Evolutionary conservation across 2,329 filamentous ascomycete genomes (phyloP), one percentile per base, ranked within the genome.

Genomic region (Chaetomium globosum): DNA sequence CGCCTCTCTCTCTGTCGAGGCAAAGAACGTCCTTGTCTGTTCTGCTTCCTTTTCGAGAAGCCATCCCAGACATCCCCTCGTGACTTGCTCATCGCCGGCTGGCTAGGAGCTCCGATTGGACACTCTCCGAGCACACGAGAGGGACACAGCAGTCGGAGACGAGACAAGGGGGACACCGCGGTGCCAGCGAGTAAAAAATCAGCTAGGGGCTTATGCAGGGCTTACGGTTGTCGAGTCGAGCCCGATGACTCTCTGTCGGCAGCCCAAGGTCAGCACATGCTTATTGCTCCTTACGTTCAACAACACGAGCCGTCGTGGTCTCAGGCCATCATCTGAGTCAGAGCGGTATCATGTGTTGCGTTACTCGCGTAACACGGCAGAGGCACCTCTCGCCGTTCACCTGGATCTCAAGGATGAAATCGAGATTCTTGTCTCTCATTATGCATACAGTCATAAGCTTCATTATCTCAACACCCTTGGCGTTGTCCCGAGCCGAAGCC

Each of bases 401-500:
- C 2, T 28, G 21, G 30, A 53, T 8, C 39, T 9, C 23, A n/a
- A 23, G 16, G 23, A 51, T 49, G 63, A 54, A 54, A 49, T 62
- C n/a, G 26, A 61, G 33, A 56, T 46, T 63, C 26, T 36, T 48
- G 39, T 53, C n/a, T 59, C 55, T 61, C 60, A 54, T 66, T 63
- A 66, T 60, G 57, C 64, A 63, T 66, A 64, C 65, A 66, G 54
- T 66, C 65, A 61, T 66, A 51, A 58, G 33, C 57, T 55, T 66
- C 57, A 63, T 64, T 26, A 65, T 10, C 59, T 48, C 49, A 28
- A 52, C 51, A 13, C 31, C 33, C 28, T 13, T 33, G 31, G 53
- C 33, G 33, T 58, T 51, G 48, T 53, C 59, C 48, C 16, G 7
- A 60, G 39, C 48, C 13, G 28, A 43, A 54, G 46, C 13, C 53